These are phyloP conservation scores for Aspergillus diversus DNA, from an alignment of 495 filamentous ascomycete species.

Conservation along the genomic window DNA sequence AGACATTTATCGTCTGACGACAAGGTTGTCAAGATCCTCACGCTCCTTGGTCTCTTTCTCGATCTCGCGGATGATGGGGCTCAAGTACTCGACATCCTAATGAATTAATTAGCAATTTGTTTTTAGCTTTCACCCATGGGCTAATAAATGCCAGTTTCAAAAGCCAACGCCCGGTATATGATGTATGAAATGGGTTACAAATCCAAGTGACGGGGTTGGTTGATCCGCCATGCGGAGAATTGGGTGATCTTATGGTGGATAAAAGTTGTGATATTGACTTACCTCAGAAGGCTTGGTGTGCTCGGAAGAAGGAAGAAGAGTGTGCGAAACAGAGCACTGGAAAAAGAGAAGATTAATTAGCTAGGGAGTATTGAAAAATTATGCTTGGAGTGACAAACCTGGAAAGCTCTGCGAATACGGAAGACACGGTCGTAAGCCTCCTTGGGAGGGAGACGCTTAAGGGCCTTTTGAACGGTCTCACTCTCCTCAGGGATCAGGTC, in stretches of 20 bases:
- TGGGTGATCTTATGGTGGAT: conserved; percentile 24
- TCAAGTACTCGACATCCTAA: conserved; percentile 79
- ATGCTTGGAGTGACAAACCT: conserved; percentile 56
- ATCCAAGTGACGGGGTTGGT: conserved; percentile 50
- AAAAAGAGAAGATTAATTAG: conserved; percentile 34
- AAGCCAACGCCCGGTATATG: conserved; percentile 18
- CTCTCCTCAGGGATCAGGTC: conserved; percentile 91
- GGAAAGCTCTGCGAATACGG: conserved; percentile 92
- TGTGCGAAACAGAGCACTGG: conserved; percentile 81
- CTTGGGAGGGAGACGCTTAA: conserved; percentile 88
- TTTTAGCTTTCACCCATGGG: background rate
- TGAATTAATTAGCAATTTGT: conserved; percentile 24
- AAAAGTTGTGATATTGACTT: conserved; percentile 30
- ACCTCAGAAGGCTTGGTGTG: conserved; percentile 79
- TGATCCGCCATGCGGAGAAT: conserved; percentile 32
- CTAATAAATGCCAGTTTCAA: background rate
- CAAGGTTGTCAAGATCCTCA: conserved; percentile 79
- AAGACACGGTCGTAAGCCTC: conserved; percentile 95
- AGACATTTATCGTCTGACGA: conserved; percentile 57
- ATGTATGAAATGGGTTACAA: conserved; percentile 37
- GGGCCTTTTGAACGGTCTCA: conserved; percentile 79
- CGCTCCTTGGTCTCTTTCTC: conserved; percentile 81
- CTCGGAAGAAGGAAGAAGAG: conserved; percentile 78
- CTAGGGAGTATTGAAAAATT: conserved; percentile 8
- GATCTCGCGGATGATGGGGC: conserved; percentile 80